These are phyloP conservation scores for Fusarium pseudoanthophilum DNA, from an alignment of 2,329 filamentous ascomycete genomes.

Conservation along the genomic window DNA sequence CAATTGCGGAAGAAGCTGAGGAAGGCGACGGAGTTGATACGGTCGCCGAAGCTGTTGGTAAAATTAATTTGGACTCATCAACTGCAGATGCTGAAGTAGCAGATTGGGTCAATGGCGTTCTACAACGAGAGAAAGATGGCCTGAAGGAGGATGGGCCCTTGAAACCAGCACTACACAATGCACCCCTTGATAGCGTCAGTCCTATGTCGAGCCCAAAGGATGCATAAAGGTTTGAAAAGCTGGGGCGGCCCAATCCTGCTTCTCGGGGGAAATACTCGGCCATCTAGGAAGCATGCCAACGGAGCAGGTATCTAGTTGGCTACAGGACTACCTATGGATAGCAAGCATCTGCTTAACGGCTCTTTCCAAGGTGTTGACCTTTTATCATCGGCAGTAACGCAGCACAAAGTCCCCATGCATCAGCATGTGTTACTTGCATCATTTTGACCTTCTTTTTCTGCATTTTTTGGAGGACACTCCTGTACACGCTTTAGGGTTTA, in stretches of 20 bases:
- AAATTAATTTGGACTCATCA: conserved; percentile 54
- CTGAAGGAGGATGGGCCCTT: conserved; percentile 57
- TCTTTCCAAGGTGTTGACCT: background rate
- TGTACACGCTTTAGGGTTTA: conserved; percentile 43
- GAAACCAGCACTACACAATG: conserved; percentile 88
- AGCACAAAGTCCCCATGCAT: background rate
- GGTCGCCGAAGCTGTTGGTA: conserved; percentile 57
- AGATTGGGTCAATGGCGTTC: conserved; percentile 79
- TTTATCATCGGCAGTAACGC: background rate
- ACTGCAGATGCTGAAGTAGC: conserved; percentile 83
- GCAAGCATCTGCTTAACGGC: conserved; percentile 17
- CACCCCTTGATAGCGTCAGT: conserved; percentile 80
- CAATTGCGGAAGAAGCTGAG: conserved; percentile 76
- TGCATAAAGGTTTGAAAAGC: conserved; percentile 18
- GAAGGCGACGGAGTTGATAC: conserved; percentile 63
- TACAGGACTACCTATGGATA: conserved; percentile 1
- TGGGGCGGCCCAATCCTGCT: background rate
- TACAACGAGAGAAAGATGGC: conserved; percentile 69
- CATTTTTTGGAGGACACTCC: conserved; percentile 11
- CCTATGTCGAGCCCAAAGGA: conserved; percentile 56
- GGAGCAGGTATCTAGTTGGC: conserved; percentile 46
- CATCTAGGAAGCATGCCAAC: conserved; percentile 27
- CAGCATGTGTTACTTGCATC: conserved; percentile 11
- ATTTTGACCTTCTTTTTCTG: conserved; percentile 25
- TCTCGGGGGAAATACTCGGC: background rate